Evolutionary conservation across 2,329 filamentous ascomycete species (phyloP), one percentile per base, ranked within the genome.

Genomic region (Aspergillus chevalieri): DNA sequence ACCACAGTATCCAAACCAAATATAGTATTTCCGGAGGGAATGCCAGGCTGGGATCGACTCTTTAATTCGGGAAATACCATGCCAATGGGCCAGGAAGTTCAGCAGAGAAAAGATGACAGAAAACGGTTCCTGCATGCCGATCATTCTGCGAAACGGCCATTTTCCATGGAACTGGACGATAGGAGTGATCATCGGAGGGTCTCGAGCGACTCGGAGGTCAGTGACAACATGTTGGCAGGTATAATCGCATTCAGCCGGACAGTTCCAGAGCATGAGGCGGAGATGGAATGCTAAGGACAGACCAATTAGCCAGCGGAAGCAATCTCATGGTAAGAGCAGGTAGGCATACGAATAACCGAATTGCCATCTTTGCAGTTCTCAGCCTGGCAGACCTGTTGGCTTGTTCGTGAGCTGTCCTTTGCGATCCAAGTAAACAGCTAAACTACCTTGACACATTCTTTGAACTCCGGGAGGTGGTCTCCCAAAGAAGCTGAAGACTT

Each of bases 101-200:
- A 94, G 81, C 46, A 95, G 78, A 57, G 88, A 95, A 78, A 96
- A 98, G 64, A 96, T 76, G 58, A 97, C 92, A 46, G 85, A 90
- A 68, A 91, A 89, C 51, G 92, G 90, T 74, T 98, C 93, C 74
- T 98, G 93, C 76, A 95, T 86, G 68, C 93, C 93, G 47, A 94
- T 72, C 64, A 96, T 80, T 57, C 93, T 87, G 69, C 85, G 78
- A 74, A 98, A 98, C 36, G 93, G 93, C 93, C 93, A 98, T 80
- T 98, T 98, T 28, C 93, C 93, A 74, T 98, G 90, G 77, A 91
- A 98, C 73, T 98, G 93, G 49, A 92, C 85, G 45, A 96, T 71
- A 9, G 84, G 80, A 26, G 82, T 69, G 54, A 81, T 73, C 74
- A 84, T 83, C 1, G 81, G 81, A 30, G 81, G 80, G 52, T 82